phyloP scores from a whole-genome alignment of 208 protist genomes.

The Acanthamoeba sp. region DNA sequence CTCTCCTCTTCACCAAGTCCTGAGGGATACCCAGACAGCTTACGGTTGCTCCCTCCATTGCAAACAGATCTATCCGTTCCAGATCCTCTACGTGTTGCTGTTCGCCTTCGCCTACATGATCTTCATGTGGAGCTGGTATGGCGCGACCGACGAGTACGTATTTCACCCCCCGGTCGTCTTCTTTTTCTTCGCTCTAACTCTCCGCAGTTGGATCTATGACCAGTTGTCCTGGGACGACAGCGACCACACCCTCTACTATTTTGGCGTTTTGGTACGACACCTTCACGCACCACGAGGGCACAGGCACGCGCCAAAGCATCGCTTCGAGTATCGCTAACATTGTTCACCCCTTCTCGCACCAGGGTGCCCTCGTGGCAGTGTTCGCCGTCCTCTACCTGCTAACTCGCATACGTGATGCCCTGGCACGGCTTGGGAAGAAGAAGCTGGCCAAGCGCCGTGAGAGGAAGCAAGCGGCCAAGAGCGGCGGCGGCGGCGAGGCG shows the following conservation, averaged over 20 bases:
- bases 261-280: neutral
- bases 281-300: neutral
- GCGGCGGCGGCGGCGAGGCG: neutral
- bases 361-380: neutral
- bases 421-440: neutral
- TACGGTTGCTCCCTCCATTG: neutral
- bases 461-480: conserved; percentile 4
- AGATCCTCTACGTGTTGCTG: neutral
- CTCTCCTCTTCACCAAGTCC: too few species aligned
- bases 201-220: conserved; percentile 16
- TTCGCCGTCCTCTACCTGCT: conserved; percentile 2
- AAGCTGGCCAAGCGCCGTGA: neutral
- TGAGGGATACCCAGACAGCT: too few species aligned
- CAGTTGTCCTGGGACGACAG: conserved; percentile 1
- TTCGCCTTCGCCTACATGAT: conserved; percentile 46
- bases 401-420: neutral
- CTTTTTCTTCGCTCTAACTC: neutral
- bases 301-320: neutral
- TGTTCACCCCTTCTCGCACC: too few species aligned
- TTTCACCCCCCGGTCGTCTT: neutral
- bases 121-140: conserved; percentile 62
- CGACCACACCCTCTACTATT: conserved; percentile 8
- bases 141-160: neutral
- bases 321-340: too few species aligned
- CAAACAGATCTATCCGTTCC: conserved; percentile 34